Conservation (phyloP, 805 yeast species). For the Starmerella vaccinii region DNA sequence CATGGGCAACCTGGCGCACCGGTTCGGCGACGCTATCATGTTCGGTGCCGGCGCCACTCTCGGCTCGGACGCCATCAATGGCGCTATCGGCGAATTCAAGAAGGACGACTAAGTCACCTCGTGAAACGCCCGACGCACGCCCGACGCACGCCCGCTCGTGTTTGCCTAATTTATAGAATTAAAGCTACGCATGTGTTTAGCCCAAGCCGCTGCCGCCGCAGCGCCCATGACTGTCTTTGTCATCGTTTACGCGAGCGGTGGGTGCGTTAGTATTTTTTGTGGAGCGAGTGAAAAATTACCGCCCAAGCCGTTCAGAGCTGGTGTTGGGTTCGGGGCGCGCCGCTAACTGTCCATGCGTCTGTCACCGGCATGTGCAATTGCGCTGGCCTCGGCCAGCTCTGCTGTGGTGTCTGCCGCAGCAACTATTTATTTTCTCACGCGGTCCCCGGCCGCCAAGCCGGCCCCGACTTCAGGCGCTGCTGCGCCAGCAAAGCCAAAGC, state of each 20-base stretch:
- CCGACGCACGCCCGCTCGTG: too few species aligned
- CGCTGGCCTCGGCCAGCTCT: slow-evolving; percentile 7
- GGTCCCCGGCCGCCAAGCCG: slow-evolving; percentile 6
- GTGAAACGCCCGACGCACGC: background rate
- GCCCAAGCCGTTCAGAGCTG: background rate
- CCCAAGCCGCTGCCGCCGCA: too few species aligned
- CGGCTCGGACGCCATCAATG: slow-evolving; percentile 68
- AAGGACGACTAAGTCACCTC: slow-evolving; percentile 3
- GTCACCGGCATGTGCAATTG: background rate
- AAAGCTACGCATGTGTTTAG: too few species aligned
- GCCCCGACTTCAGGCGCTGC: too few species aligned
- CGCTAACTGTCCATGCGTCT: background rate
- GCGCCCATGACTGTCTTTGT: too few species aligned
- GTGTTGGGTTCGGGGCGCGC: background rate
- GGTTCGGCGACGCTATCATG: slow-evolving; percentile 79
- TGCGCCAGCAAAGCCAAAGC: too few species aligned
- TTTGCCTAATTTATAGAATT: too few species aligned
- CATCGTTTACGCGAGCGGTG: background rate
- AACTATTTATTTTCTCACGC: background rate
- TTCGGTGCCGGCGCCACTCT: slow-evolving; percentile 96
- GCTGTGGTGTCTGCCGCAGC: slow-evolving; percentile 7
- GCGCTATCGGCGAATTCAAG: slow-evolving; percentile 15
- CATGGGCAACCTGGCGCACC: slow-evolving; percentile 44
- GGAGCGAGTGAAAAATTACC: background rate
- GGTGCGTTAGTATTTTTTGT: background rate